Percentiles rank a stretch among this genome's conserved stretches.
phyloP scores from a whole-genome alignment of 345 rosid species.

The Sonneratia alba region DNA sequence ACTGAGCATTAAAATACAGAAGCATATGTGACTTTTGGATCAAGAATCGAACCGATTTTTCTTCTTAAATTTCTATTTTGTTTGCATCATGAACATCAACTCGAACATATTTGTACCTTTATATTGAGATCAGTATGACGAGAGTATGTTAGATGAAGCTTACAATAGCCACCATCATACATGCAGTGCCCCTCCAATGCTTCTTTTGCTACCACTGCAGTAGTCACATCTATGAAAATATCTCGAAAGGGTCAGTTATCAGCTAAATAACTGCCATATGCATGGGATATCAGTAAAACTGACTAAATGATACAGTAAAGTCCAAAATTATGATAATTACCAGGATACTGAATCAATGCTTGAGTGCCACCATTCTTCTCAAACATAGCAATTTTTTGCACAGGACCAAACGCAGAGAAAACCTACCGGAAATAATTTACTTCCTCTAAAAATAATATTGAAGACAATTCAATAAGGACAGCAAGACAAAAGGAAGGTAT shows the following conservation, averaged over 20 bases:
- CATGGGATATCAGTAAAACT: background rate
- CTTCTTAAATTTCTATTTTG: constrained; percentile 27
- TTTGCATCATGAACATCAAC: constrained; percentile 31
- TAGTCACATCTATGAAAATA: constrained; percentile 52
- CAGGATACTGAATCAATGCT: constrained; percentile 84
- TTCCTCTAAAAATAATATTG: background rate
- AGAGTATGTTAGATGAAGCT: constrained; percentile 69
- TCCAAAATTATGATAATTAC: constrained; percentile 24
- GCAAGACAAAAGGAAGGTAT: constrained; percentile 1
- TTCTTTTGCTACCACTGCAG: constrained; percentile 80
- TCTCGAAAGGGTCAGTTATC: constrained; percentile 4
- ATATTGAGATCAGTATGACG: constrained; percentile 99
- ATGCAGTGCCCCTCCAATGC: constrained; percentile 97
- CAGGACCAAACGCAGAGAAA: constrained; percentile 78
- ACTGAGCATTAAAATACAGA: constrained; percentile 27
- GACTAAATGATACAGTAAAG: background rate
- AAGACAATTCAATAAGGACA: background rate
- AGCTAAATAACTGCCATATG: background rate
- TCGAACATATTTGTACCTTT: constrained; percentile 67
- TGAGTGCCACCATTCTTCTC: constrained; percentile 96
- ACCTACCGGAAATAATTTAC: constrained; percentile 35
- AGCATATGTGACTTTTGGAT: constrained; percentile 40
- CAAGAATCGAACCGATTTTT: constrained; percentile 30
- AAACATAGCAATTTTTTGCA: constrained; percentile 91
- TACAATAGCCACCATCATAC: constrained; percentile 99